These are phyloP conservation scores for Picea abies DNA, from an alignment of 83 land plant genomes.

Conservation along the genomic window DNA sequence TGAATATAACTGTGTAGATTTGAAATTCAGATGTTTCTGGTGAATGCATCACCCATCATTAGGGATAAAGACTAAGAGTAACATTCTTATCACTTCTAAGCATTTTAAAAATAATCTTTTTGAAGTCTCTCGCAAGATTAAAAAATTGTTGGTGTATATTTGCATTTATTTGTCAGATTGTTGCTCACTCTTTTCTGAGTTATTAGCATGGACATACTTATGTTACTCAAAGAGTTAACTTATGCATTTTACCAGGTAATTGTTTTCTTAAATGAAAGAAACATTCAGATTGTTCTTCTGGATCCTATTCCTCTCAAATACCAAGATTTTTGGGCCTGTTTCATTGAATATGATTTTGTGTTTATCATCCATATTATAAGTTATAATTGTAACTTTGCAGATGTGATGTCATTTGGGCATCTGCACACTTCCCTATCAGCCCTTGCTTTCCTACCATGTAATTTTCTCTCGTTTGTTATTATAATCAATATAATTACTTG, in stretches of 20 bases:
- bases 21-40: too few relatives aligned
- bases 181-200: background rate
- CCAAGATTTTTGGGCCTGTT: background rate
- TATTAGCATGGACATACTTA: background rate
- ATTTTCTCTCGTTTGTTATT: background rate
- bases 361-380: background rate
- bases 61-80: too few relatives aligned
- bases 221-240: background rate
- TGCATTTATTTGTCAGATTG: background rate
- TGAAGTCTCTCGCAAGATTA: background rate
- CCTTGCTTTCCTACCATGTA: background rate
- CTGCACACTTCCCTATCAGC: too few relatives aligned
- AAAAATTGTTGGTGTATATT: background rate
- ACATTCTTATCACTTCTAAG: too few relatives aligned
- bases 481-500: too few relatives aligned
- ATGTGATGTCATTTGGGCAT: too few relatives aligned
- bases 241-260: background rate
- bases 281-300: background rate
- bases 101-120: background rate
- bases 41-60: too few relatives aligned
- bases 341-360: background rate
- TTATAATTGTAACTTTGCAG: constrained; percentile 3
- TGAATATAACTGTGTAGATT: too few relatives aligned
- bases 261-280: background rate
- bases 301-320: background rate